Conservation (phyloP, 2,329 filamentous ascomycete genomes). For the Aspergillus felis region DNA sequence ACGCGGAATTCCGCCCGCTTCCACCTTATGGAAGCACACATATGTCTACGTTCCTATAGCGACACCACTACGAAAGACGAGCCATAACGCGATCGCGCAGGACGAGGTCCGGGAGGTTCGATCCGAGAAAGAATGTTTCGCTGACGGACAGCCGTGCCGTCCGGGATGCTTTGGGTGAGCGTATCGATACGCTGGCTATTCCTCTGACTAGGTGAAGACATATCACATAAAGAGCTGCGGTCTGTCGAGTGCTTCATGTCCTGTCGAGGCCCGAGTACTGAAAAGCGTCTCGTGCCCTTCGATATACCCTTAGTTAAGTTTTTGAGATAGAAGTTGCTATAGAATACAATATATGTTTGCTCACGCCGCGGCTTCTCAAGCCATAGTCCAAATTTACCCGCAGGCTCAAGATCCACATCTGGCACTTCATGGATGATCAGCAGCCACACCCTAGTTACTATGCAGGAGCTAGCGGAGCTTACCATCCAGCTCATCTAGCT, state of each 20-base stretch:
- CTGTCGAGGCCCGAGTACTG: background rate
- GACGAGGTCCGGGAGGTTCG: background rate
- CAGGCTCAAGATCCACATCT: background rate
- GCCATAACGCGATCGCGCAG: background rate
- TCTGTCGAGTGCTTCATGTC: background rate
- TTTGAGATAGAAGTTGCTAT: background rate
- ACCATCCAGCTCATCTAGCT: too few species aligned
- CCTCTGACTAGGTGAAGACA: too few species aligned
- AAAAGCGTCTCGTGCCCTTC: background rate
- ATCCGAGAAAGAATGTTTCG: too few species aligned
- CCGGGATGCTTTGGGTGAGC: too few species aligned
- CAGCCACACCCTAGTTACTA: too few species aligned
- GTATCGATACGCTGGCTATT: too few species aligned
- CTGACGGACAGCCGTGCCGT: background rate
- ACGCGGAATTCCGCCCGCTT: background rate
- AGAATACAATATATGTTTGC: background rate
- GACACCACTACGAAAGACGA: background rate
- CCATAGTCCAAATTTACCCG: background rate
- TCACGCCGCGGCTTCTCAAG: background rate
- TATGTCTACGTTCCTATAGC: background rate
- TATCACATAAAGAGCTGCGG: too few species aligned
- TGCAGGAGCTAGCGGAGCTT: too few species aligned
- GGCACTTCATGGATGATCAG: too few species aligned
- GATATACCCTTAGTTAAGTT: background rate
- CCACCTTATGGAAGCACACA: background rate